These are phyloP conservation scores for Obelidium mucronatum DNA, from an alignment of 192 early-diverging fungal genomes.

Conservation along the genomic window DNA sequence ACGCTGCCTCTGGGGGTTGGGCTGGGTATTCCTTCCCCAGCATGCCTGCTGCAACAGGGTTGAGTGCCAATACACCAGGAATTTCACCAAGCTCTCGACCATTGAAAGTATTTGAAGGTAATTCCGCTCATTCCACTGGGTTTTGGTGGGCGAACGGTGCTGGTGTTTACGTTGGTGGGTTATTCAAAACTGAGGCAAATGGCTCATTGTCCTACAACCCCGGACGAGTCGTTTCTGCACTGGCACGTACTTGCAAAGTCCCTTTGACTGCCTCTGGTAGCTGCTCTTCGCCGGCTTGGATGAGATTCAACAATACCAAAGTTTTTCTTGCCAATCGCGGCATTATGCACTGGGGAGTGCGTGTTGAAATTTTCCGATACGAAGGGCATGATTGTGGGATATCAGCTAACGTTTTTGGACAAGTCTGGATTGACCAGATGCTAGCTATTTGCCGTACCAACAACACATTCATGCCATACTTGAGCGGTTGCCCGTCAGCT, in stretches of 20 bases:
- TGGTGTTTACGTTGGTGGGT: slow-evolving; percentile 36
- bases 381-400: slow-evolving; percentile 28
- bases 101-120: slow-evolving; percentile 38
- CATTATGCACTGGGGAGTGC: slow-evolving; percentile 40
- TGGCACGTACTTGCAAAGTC: neutral
- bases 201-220: slow-evolving; percentile 29
- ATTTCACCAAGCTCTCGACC: slow-evolving; percentile 33
- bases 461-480: slow-evolving; percentile 4
- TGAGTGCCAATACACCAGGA: neutral
- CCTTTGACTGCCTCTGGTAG: neutral
- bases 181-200: slow-evolving; percentile 19
- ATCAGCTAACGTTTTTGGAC: slow-evolving; percentile 39
- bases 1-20: slow-evolving; percentile 44
- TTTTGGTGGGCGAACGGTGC: slow-evolving; percentile 39
- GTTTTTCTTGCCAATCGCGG: slow-evolving; percentile 42
- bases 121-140: slow-evolving; percentile 41
- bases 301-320: slow-evolving; percentile 41
- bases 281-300: slow-evolving; percentile 12
- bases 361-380: slow-evolving; percentile 23
- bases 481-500: slow-evolving; percentile 14
- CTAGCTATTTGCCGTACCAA: slow-evolving; percentile 29
- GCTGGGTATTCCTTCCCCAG: slow-evolving; percentile 36
- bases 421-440: slow-evolving; percentile 35
- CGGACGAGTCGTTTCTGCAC: slow-evolving; percentile 6
- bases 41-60: slow-evolving; percentile 18